Percentiles rank a stretch among this genome's conserved stretches.
Evolutionary conservation across 768 basidiomycete genomes (phyloP).

Genomic region (Daedaleopsis nitida): DNA sequence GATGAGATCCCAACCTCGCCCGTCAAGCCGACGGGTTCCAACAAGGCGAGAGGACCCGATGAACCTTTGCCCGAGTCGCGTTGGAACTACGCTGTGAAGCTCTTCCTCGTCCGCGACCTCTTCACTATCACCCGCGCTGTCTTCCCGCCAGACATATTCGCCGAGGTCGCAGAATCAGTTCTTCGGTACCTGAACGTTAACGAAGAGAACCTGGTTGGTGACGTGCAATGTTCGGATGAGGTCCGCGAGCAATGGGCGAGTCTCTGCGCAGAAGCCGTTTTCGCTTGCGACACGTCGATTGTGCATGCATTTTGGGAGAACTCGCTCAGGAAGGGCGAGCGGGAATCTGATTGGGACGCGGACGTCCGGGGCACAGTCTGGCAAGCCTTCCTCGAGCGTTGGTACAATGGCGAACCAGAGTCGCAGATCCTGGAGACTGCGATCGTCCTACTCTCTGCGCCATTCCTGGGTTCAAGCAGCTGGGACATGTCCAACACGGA

Average conservation of each 20-base stretch:
- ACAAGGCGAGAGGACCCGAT: neutral
- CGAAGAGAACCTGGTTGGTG: constrained; percentile 46
- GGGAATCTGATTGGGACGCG: constrained; percentile 38
- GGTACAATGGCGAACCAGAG: constrained; percentile 39
- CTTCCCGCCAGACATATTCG: constrained; percentile 46
- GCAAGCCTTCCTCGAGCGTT: constrained; percentile 56
- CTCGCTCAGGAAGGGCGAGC: constrained; percentile 13
- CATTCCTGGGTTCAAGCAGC: constrained; percentile 47
- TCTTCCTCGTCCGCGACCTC: constrained; percentile 58
- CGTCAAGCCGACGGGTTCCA: constrained; percentile 4
- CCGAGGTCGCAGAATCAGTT: constrained; percentile 46
- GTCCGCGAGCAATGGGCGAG: constrained; percentile 59
- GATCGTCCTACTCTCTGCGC: constrained; percentile 54
- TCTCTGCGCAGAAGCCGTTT: constrained; percentile 57
- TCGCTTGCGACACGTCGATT: constrained; percentile 48
- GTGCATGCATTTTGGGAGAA: constrained; percentile 47
- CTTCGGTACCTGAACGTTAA: constrained; percentile 50
- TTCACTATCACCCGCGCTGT: constrained; percentile 51
- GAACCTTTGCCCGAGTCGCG: constrained; percentile 15
- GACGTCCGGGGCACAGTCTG: constrained; percentile 56
- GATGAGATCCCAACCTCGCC: constrained; percentile 19
- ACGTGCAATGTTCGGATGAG: constrained; percentile 44
- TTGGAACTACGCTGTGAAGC: constrained; percentile 51
- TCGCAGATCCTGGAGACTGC: constrained; percentile 56
- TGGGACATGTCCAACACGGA: constrained; percentile 62